These are phyloP conservation scores for Diplocarpon rosae DNA, from an alignment of 2,329 filamentous ascomycete genomes.

Conservation along the genomic window DNA sequence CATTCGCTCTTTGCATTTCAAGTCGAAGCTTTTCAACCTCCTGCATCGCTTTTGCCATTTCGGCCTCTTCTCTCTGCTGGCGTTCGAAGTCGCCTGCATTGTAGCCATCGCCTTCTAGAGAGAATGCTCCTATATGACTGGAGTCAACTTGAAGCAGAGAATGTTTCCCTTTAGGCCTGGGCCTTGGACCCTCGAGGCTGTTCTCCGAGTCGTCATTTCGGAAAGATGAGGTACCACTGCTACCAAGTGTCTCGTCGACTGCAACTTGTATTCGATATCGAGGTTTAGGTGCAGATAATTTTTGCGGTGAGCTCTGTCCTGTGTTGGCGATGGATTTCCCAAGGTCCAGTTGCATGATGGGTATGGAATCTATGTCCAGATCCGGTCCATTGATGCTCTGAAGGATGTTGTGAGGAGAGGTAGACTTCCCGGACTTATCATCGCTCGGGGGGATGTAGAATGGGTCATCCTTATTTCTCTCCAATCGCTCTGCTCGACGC, in stretches of 20 bases:
- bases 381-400: slow-evolving; percentile 63
- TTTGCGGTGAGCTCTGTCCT: slow-evolving; percentile 25
- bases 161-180: slow-evolving; percentile 43
- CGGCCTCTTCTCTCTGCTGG: slow-evolving; percentile 66
- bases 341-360: slow-evolving; percentile 85
- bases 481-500: slow-evolving; percentile 63
- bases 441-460: slow-evolving; percentile 69
- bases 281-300: slow-evolving; percentile 31
- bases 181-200: slow-evolving; percentile 39
- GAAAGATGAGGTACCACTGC: slow-evolving; percentile 38
- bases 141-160: slow-evolving; percentile 78
- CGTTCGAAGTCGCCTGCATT: slow-evolving; percentile 47
- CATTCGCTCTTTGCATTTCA: slow-evolving; percentile 78
- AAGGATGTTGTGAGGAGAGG: slow-evolving; percentile 68
- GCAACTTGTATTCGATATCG: slow-evolving; percentile 56
- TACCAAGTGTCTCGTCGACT: slow-evolving; percentile 60
- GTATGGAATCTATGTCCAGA: slow-evolving; percentile 87
- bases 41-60: slow-evolving; percentile 80
- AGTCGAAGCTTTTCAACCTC: slow-evolving; percentile 78
- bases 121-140: slow-evolving; percentile 64
- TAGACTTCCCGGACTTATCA: slow-evolving; percentile 50
- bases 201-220: slow-evolving; percentile 44
- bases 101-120: slow-evolving; percentile 44
- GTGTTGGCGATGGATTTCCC: slow-evolving; percentile 35
- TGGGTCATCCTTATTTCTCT: slow-evolving; percentile 83